Percentiles rank a stretch among this genome's conserved stretches.
Evolutionary conservation across 805 yeast genomes (phyloP).

Genomic region (Candida lessepsii): DNA sequence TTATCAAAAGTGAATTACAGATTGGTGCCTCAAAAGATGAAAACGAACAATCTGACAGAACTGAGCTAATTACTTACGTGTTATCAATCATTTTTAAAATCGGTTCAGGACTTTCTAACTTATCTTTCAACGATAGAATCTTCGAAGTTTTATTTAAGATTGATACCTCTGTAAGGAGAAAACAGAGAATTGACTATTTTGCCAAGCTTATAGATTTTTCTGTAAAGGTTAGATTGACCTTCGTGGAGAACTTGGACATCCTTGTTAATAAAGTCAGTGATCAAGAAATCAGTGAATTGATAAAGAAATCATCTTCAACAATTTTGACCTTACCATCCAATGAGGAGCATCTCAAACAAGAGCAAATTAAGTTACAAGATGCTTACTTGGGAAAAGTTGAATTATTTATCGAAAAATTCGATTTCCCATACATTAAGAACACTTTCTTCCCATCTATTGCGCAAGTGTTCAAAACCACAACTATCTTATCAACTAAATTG

Average conservation of each 20-base stretch:
- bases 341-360: constrained; percentile 28
- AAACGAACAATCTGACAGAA: constrained; percentile 9
- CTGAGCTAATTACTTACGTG: constrained; percentile 43
- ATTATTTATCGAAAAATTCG: constrained; percentile 47
- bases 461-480: constrained; percentile 77
- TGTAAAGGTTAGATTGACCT: constrained; percentile 28
- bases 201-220: constrained; percentile 31
- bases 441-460: constrained; percentile 73
- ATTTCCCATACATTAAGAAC: constrained; percentile 69
- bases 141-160: constrained; percentile 43
- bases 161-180: constrained; percentile 23
- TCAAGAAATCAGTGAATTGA: constrained; percentile 48
- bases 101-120: constrained; percentile 65
- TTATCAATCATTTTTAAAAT: constrained; percentile 59
- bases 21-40: constrained; percentile 25
- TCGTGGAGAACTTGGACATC: constrained; percentile 45
- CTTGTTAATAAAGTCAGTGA: constrained; percentile 51
- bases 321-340: constrained; percentile 26
- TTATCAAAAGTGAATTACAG: constrained; percentile 42
- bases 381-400: constrained; percentile 45
- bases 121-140: constrained; percentile 73
- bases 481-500: constrained; percentile 74
- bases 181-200: constrained; percentile 18
- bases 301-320: constrained; percentile 44
- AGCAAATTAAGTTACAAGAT: constrained; percentile 49